Evolutionary conservation across 768 basidiomycete genomes (phyloP), one percentile per base, ranked within the genome.

Genomic region (Suillus brevipes): DNA sequence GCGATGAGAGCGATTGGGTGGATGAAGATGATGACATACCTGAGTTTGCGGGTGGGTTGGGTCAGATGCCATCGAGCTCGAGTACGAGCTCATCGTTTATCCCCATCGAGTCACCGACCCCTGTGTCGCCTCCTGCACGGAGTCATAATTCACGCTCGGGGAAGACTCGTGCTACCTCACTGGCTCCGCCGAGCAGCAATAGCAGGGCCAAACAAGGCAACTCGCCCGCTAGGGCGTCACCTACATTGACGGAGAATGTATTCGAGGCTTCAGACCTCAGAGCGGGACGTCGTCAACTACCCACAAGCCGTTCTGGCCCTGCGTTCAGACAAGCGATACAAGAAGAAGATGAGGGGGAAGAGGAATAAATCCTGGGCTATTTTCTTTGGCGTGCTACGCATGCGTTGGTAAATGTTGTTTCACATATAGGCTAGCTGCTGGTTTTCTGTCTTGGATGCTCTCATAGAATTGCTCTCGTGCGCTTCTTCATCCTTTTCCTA

Each of bases 1-100:
- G 90, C 9, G 93, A 93, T 70, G 92, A 94, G 69, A 89, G 88
- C 55, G 92, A 94, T 67, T 94, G 92, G 92, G 89, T 92, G 16
- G 93, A 94, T 70, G 91, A 93, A 69, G 92, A 95, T 49, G 92
- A 94, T 8, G 91, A 93, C 69, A 76, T 77, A 23, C 78, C 87
- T 9, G 80, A 85, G 31, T 94, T 92, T 77, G 89, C 86, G 16
- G 92, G 91, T 56, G 92, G 92, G 6, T 75, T 95, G 37, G 92
- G 92, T 0, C 92, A 95, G 47, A 75, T 76, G 66, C 72, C 75
- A 12, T 68, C 72, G 49, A 71, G 72, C 20, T 70, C 74, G 31
- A 65, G 68, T 42, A 43, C 69, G 58, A 71, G 72, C 38, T 73
- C 70, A 12, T 69, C 77, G 18, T 65, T 73, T 65, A 23, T 70